Base-by-base conservation (phyloP, 352 stramenopile species). In the Globisporangium echinulatum region DNA sequence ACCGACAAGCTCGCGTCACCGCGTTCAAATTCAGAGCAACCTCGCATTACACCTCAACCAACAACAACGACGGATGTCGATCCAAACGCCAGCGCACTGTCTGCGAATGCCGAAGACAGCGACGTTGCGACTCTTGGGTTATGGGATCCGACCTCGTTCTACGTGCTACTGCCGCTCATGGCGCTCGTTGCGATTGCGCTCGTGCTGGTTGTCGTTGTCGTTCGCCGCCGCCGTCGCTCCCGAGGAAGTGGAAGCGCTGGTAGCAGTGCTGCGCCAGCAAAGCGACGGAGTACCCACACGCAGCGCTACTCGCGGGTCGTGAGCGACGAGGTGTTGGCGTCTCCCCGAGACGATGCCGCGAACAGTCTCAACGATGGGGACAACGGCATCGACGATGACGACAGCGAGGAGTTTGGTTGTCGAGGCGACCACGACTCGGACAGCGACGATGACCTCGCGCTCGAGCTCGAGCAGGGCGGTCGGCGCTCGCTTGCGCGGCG, bases 281-380 rank as follows among this genome's bases (percentile, higher is more conserved):
- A 49, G 38, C 25, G 59, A 19, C 33, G 49, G 9, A 64, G 9
- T 15, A 52, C 36, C 8, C 38, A 44, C 8, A 54, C 13, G 7
- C 36, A 44, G 36, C 59, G 54, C 5, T 65, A 65, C 33, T 65
- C 59, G 25, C 59, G 59, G 38, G 59, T 65, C 38, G 59, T 65
- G 47, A 65, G 50, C n/a, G 59, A 65, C 53, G 59, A 65, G 44
- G 53, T 65, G 47, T 52, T 52, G 40, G 46, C 53, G 25, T 60
- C 59, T 10, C 39, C 58, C 1, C 43, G 47, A 13, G 13, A 54
- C 25, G 25, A 25, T 25, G 25, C 25, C 25, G 25, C 25, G 25
- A 25, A 25, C 25, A 25, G 25, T 25, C 25, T 25, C 25, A 25
- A 25, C 25, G 25, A 25, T 62, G n/a, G 14, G 5, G 5, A 49